Base-by-base conservation (phyloP, 176 grass and related monocot genomes). In the Phyllostachys edulis region DNA sequence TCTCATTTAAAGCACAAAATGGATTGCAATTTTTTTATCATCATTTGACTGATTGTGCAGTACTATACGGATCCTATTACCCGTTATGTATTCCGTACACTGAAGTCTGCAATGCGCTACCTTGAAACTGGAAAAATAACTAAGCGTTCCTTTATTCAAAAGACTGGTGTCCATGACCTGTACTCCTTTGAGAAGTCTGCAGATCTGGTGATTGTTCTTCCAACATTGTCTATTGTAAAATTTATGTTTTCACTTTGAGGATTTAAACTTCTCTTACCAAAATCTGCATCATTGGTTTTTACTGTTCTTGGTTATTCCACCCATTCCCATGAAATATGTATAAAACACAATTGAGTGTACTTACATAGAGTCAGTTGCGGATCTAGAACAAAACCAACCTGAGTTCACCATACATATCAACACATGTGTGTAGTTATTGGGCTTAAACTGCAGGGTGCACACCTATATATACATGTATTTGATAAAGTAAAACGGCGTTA, bases 61-160 rank as follows among this genome's bases (percentile, higher is more conserved):
- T 91, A 88, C 61, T 91, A 51, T 59, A 80, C 75, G 0, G 89
- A 91, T 59, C 85, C 89, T 49, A 42, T 77, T 40, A 80, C 24
- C 42, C 54, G 34, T 20, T 85, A 86, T 56, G 78, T 75, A 64
- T 91, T 91, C 2, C 85, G 85, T 20, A 88, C 85, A 0, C 23
- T n/a, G 34, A 91, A n/a, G 41, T 73, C 82, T 72, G 85, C 82
- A 70, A 6, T 69, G 32, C 46, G 34, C 76, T 91, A 66, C 59
- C 17, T 87, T 65, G 76, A 88, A 44, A 81, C 81, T 9, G 89
- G 89, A 71, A 37, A 85, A 46, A 12, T 67, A 55, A 71, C 85
- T 13, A 81, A 23, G 62, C 63, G 29, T 74, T 42, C 81, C 7
- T 81, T 76, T 85, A 71, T 79, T 80, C 85, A 73, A 56, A 84